Conservation (phyloP, 1,284 basidiomycete genomes). For the Violaceomyces palustris region DNA sequence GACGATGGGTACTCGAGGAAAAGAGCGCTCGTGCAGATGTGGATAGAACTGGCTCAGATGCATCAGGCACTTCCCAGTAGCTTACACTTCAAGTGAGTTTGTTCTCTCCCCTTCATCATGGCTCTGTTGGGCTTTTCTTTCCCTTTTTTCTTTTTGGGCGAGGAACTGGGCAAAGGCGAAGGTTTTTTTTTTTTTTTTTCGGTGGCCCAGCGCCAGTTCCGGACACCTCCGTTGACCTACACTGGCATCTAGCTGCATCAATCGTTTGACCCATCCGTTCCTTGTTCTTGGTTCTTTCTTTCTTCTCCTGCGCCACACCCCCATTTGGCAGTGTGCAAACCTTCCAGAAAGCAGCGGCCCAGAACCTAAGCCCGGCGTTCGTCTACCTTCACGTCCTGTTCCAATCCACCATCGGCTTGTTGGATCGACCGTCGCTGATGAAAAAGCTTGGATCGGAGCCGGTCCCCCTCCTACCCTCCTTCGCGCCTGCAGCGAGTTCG, state of each 20-base stretch:
- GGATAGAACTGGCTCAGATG: conserved; percentile 38
- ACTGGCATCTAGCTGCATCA: too few relatives aligned
- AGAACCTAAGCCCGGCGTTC: conserved; percentile 34
- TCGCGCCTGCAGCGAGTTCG: conserved; percentile 26
- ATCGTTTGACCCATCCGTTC: too few relatives aligned
- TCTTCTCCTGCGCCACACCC: too few relatives aligned
- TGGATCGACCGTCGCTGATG: conserved; percentile 35
- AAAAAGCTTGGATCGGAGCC: conserved; percentile 27
- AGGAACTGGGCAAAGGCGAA: too few relatives aligned
- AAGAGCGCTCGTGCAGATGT: conserved; percentile 26
- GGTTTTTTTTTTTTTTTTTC: too few relatives aligned
- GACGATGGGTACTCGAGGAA: conserved; percentile 22
- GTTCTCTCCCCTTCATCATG: not conserved
- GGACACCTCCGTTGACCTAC: too few relatives aligned
- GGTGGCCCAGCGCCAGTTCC: too few relatives aligned
- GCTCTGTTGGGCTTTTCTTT: not conserved
- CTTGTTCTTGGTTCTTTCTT: too few relatives aligned
- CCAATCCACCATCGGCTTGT: conserved; percentile 40
- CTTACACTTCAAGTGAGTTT: conserved; percentile 25
- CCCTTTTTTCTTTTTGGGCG: not conserved
- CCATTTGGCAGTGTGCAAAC: conserved; percentile 36
- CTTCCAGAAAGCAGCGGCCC: conserved; percentile 31
- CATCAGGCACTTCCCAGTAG: conserved; percentile 26
- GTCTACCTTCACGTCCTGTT: conserved; percentile 40
- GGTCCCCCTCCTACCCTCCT: conserved; percentile 17